Percentiles rank a stretch among this genome's conserved stretches.
phyloP scores from a whole-genome alignment of 169 alveolate species.

The Babesia bigemina region DNA sequence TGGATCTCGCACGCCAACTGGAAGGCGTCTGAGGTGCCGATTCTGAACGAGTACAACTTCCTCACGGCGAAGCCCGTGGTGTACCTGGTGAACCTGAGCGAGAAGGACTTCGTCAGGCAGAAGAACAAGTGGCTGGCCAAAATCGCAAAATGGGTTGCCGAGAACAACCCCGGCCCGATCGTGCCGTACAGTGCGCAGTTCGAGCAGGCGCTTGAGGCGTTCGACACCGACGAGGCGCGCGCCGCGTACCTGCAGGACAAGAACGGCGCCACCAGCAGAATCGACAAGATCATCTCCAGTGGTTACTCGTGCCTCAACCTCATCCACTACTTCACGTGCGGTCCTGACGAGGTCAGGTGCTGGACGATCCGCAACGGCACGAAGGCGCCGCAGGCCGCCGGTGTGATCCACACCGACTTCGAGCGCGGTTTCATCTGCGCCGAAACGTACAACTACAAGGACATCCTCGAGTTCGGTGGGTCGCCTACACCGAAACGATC shows the following conservation, averaged over 20 bases:
- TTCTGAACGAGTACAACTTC: constrained; percentile 90
- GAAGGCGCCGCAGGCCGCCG: constrained; percentile 96
- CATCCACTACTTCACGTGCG: constrained; percentile 98
- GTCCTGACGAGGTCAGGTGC: constrained; percentile 99
- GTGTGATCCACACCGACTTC: constrained; percentile 95
- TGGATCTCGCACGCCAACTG: constrained; percentile 90
- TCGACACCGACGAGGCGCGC: constrained; percentile 86
- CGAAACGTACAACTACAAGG: constrained; percentile 91
- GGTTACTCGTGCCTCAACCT: constrained; percentile 94
- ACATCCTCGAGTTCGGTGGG: constrained; percentile 83
- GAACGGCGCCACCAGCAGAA: constrained; percentile 84
- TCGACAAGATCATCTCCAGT: constrained; percentile 93
- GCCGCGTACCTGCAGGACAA: constrained; percentile 78
- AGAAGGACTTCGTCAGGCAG: constrained; percentile 92
- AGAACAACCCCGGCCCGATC: constrained; percentile 96
- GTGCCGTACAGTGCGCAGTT: constrained; percentile 97
- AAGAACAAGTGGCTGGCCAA: constrained; percentile 96
- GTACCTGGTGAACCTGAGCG: constrained; percentile 94
- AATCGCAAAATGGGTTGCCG: constrained; percentile 95
- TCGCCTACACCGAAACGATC: neutral
- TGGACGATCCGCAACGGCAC: constrained; percentile 97
- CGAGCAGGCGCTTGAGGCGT: constrained; percentile 89
- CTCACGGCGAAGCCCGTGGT: constrained; percentile 99
- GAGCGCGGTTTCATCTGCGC: constrained; percentile 99
- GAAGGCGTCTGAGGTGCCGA: constrained; percentile 90